Base-by-base conservation (phyloP, 2,329 filamentous ascomycete species). In the Geoglossum cookeanum region DNA sequence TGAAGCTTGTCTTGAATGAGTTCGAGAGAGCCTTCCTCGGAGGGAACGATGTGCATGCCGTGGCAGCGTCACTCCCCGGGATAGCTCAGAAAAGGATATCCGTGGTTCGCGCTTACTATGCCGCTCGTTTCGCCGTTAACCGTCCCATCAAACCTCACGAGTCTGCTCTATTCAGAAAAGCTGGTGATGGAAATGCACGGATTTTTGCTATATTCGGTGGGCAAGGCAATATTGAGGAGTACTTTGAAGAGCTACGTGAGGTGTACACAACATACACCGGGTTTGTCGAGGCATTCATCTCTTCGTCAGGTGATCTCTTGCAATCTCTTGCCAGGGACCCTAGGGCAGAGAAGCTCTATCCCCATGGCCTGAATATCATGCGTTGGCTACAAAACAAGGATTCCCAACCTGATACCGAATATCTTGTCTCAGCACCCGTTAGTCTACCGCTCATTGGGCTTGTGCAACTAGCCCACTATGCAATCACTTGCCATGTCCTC, bases 211-310 rank as follows among this genome's bases (percentile, higher is more conserved):
- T 98, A 60, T 95, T 97, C 63, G 92, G 92, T 59, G 92, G 92
- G 5, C 92, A 98, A 70, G 92, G 92, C 64, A 98, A 98, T 71
- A 97, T 98, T 62, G 91, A 98, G 72, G 94, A 98, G 73, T 98
- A 98, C 73, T 98, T 98, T 66, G 91, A 98, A 64, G 92, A 98
- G 74, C 79, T 98, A 61, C 83, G 92, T 58, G 85, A 94, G 69
- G 80, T 97, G 59, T 91, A 91, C 74, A 82, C 77, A 65, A 95
- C 90, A 59, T 98, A 98, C 72, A 84, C 87, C 11, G 85, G 85
- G 32, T 94, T 98, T 63, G 81, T 96, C 4, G 85, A 87, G 63
- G 88, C 94, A 62, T 81, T 97, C 62, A 79, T 98, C 66, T 78
- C 78, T 32, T 79, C 82, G 29, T 84, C 89, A 6, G 90, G 92